phyloP scores from a whole-genome alignment of 768 basidiomycete species.

The Termitomyces sp. region DNA sequence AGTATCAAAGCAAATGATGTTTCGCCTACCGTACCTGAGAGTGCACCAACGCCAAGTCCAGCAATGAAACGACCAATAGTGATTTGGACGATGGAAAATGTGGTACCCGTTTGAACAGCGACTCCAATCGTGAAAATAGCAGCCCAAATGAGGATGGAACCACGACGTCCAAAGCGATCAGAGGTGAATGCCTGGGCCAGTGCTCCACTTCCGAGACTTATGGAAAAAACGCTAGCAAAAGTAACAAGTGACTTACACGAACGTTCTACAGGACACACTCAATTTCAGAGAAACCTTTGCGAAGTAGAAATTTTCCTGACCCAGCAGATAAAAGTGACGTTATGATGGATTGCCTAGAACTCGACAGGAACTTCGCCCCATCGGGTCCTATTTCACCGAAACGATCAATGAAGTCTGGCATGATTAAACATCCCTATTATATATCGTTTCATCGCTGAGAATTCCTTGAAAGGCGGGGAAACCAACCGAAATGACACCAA shows the following conservation, averaged over 20 bases:
- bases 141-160: slow-evolving; percentile 76
- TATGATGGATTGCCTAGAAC: slow-evolving; percentile 70
- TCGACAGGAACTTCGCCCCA: slow-evolving; percentile 51
- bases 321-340: slow-evolving; percentile 77
- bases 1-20: background rate
- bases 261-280: slow-evolving; percentile 32
- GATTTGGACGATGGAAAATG: slow-evolving; percentile 58
- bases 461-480: background rate
- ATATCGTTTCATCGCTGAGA: slow-evolving; percentile 1
- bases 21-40: slow-evolving; percentile 50
- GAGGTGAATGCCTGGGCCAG: slow-evolving; percentile 72
- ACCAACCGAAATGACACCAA: slow-evolving; percentile 71
- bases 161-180: slow-evolving; percentile 67
- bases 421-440: slow-evolving; percentile 71
- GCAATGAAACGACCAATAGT: slow-evolving; percentile 73
- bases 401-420: slow-evolving; percentile 70
- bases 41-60: slow-evolving; percentile 73
- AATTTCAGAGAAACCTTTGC: background rate
- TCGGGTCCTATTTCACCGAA: slow-evolving; percentile 54
- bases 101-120: slow-evolving; percentile 67
- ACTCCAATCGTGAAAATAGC: slow-evolving; percentile 69
- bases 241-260: slow-evolving; percentile 36
- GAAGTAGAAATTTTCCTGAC: slow-evolving; percentile 29
- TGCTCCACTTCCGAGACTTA: slow-evolving; percentile 44
- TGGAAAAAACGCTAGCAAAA: slow-evolving; percentile 1